Evolutionary conservation across 257 asterid species (phyloP).

Genomic region (Rubia yunnanensis): DNA sequence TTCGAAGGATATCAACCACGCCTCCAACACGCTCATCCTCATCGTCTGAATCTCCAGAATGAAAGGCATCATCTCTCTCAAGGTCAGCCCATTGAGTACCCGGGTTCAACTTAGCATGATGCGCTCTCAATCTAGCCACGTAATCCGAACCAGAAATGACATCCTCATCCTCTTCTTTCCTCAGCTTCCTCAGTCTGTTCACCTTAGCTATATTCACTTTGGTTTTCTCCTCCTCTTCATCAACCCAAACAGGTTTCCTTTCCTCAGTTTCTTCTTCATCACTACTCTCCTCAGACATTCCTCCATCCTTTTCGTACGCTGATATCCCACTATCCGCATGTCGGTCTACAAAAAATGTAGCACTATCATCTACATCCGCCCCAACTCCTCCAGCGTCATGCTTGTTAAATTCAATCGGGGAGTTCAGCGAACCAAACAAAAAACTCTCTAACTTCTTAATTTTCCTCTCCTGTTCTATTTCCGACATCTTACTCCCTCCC

Average conservation of each 20-base stretch:
- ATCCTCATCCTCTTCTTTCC: conserved; percentile 68
- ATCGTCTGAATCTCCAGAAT: conserved; percentile 52
- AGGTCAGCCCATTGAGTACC: conserved; percentile 83
- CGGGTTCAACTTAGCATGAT: conserved; percentile 73
- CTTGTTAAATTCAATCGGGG: conserved; percentile 53
- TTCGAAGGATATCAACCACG: conserved; percentile 46
- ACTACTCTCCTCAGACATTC: conserved; percentile 16
- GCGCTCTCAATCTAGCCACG: conserved; percentile 77
- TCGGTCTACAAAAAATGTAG: conserved; percentile 61
- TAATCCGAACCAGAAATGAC: conserved; percentile 60
- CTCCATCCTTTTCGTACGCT: conserved; percentile 51
- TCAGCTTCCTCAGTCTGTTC: conserved; percentile 63
- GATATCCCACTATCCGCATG: conserved; percentile 43
- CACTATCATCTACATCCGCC: conserved; percentile 34
- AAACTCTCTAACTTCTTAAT: conserved; percentile 58
- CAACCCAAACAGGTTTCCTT: conserved; percentile 73
- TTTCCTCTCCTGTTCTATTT: conserved; percentile 49
- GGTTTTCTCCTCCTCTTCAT: conserved; percentile 75
- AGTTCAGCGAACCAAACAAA: conserved; percentile 64
- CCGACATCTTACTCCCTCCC: conserved; percentile 26
- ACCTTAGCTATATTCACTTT: conserved; percentile 60
- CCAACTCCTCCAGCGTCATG: conserved; percentile 37
- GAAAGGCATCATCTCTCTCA: conserved; percentile 33
- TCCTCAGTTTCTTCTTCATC: conserved; percentile 18
- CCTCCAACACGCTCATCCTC: conserved; percentile 34